Evolutionary conservation across 2,329 filamentous ascomycete genomes (phyloP).

Genomic region (Emmonsia crescens): DNA sequence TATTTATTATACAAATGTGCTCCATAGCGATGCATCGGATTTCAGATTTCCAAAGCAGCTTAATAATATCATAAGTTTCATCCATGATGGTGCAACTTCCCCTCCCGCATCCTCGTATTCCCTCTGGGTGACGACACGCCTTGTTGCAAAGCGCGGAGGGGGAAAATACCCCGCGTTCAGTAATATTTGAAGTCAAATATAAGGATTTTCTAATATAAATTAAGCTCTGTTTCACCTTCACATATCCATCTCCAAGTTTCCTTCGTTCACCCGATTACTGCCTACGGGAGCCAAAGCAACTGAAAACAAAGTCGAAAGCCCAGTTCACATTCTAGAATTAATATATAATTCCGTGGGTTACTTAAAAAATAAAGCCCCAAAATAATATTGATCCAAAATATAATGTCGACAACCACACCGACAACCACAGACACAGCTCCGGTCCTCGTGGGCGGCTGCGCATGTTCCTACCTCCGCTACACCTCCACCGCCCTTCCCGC

Average conservation of each 20-base stretch:
- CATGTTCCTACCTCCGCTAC: conserved; percentile 36
- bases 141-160: not conserved
- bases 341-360: not conserved
- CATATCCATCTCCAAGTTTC: not conserved
- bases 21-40: no score
- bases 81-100: not conserved
- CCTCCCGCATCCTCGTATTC: not conserved
- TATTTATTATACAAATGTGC: no score
- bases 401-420: not conserved
- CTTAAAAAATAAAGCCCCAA: not conserved
- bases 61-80: not conserved
- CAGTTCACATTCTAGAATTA: not conserved
- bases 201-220: not conserved
- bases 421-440: not conserved
- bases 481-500: conserved; percentile 26
- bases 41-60: not conserved
- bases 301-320: not conserved
- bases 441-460: conserved; percentile 33
- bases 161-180: not conserved
- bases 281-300: not conserved
- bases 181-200: not conserved
- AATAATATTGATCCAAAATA: not conserved
- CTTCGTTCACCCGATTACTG: not conserved
- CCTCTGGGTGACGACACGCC: not conserved
- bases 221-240: not conserved